phyloP scores from a whole-genome alignment of 2,329 filamentous ascomycete genomes.

The Aspergillus sergii region DNA sequence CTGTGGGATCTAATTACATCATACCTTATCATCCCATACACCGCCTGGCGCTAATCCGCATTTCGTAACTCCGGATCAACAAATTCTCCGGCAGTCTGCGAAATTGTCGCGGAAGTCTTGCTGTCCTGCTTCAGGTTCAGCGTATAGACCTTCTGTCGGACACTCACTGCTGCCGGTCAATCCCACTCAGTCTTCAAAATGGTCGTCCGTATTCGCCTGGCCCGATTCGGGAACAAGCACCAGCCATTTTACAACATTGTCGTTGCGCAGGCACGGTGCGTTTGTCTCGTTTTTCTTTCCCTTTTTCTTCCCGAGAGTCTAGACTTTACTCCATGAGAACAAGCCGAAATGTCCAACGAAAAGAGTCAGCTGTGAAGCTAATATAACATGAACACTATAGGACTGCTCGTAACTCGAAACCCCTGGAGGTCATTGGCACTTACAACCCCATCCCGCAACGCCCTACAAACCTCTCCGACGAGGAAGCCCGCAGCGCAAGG shows the following conservation, averaged over 20 bases:
- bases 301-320: not conserved
- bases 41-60: conserved; percentile 26
- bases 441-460: conserved; percentile 63
- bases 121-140: conserved; percentile 12
- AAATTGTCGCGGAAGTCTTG: conserved; percentile 33
- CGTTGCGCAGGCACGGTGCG: conserved; percentile 85
- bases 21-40: conserved; percentile 24
- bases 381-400: conserved; percentile 46
- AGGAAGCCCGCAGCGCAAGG: conserved; percentile 56
- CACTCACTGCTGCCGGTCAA: conserved; percentile 1
- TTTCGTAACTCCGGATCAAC: conserved; percentile 26
- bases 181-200: conserved; percentile 54
- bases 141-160: conserved; percentile 11
- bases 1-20: conserved; percentile 20
- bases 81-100: conserved; percentile 25
- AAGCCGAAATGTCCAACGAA: not conserved
- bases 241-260: conserved; percentile 98
- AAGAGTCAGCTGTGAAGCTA: not conserved
- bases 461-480: conserved; percentile 52
- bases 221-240: conserved; percentile 87
- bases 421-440: conserved; percentile 84
- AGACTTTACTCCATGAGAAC: not conserved
- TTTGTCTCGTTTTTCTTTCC: conserved; percentile 8
- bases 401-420: conserved; percentile 82
- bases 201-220: conserved; percentile 92